Evolutionary conservation across 192 early-diverging fungal genomes (phyloP).

Genomic region (Coemansia sp.): DNA sequence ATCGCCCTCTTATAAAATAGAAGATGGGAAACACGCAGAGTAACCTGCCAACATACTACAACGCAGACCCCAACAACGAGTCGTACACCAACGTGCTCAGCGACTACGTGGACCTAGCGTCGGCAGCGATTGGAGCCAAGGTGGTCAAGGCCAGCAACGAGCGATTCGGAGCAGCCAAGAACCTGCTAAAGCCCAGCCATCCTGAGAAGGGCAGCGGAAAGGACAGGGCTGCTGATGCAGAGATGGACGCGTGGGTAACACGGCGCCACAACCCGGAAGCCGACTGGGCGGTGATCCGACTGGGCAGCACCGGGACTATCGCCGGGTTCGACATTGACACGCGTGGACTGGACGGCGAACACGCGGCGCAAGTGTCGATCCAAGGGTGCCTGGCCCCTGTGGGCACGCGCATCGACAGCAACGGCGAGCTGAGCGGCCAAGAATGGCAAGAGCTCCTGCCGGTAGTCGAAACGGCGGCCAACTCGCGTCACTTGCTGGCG

Average conservation of each 20-base stretch:
- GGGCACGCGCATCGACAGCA: slow-evolving; percentile 16
- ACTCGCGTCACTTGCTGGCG: slow-evolving; percentile 61
- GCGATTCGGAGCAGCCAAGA: slow-evolving; percentile 77
- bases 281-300: slow-evolving; percentile 84
- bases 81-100: slow-evolving; percentile 44
- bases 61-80: slow-evolving; percentile 50
- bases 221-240: neutral
- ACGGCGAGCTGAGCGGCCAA: slow-evolving; percentile 43
- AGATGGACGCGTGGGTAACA: slow-evolving; percentile 86
- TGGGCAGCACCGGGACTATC: slow-evolving; percentile 79
- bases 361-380: slow-evolving; percentile 76
- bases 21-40: slow-evolving; percentile 53
- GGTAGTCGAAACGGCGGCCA: slow-evolving; percentile 64
- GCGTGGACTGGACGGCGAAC: slow-evolving; percentile 84
- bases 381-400: slow-evolving; percentile 60
- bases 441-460: slow-evolving; percentile 69
- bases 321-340: slow-evolving; percentile 87
- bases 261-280: slow-evolving; percentile 80
- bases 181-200: slow-evolving; percentile 61
- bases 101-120: slow-evolving; percentile 65
- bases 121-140: slow-evolving; percentile 61
- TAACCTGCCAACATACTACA: slow-evolving; percentile 52
- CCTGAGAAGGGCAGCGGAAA: slow-evolving; percentile 2
- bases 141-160: slow-evolving; percentile 83
- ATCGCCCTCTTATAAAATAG: neutral